Conservation (phyloP, 2,329 filamentous ascomycete genomes). For the Diplocarpon rosae region DNA sequence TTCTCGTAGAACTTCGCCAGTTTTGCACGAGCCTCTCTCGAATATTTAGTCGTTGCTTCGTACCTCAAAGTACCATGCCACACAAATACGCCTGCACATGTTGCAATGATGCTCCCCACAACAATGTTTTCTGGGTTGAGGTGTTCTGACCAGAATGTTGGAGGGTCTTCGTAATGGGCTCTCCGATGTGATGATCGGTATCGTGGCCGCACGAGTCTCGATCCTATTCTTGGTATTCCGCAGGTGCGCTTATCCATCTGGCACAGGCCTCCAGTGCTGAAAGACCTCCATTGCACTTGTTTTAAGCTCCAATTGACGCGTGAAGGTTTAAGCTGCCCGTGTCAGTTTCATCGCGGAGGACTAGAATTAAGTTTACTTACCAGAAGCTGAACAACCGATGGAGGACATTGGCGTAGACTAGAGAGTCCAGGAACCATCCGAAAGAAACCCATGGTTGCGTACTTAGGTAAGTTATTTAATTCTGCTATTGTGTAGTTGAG, state of each 20-base stretch:
- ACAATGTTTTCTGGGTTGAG: neutral
- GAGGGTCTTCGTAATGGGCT: neutral
- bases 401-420: neutral
- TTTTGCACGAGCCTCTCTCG: neutral
- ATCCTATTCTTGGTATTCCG: neutral
- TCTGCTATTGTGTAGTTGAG: too few relatives aligned
- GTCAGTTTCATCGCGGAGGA: neutral
- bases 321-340: neutral
- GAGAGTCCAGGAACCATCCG: neutral
- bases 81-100: constrained; percentile 3
- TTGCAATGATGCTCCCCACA: constrained; percentile 4
- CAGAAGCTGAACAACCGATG: neutral
- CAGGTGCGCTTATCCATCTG: too few relatives aligned
- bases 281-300: neutral
- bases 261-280: neutral
- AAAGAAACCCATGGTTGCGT: neutral
- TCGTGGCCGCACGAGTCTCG: neutral
- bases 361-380: neutral
- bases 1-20: constrained; percentile 3
- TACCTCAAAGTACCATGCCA: neutral
- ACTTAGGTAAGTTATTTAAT: too few relatives aligned
- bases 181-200: neutral
- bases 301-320: neutral
- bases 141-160: neutral
- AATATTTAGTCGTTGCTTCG: neutral